A percentile compares a stretch with the other conserved stretches of the same genome.
Conservation (phyloP, 768 basidiomycete genomes). For the Strobilomyces echinocephalus region DNA sequence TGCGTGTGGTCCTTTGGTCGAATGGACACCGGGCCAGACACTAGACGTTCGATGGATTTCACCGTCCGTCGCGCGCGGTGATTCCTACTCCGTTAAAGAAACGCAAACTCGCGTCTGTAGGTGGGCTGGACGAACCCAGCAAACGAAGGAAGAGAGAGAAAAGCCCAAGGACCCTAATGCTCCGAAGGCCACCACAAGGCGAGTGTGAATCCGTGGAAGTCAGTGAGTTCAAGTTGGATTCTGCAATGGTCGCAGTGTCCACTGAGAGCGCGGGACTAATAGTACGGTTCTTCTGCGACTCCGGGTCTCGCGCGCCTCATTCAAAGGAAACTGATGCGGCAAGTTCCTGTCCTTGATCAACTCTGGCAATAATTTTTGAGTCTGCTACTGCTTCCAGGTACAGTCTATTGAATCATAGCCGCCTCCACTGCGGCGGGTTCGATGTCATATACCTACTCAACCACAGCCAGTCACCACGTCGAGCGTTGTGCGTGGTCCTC, state of each 20-base stretch:
- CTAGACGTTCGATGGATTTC: too few species aligned
- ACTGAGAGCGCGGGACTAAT: too few species aligned
- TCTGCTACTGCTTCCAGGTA: not conserved
- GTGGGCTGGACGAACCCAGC: constrained; percentile 36
- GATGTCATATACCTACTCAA: not conserved
- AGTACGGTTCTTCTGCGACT: too few species aligned
- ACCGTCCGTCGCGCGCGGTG: too few species aligned
- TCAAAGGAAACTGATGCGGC: not conserved
- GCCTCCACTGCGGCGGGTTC: not conserved
- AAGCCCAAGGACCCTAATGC: constrained; percentile 85
- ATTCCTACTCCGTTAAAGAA: constrained; percentile 40
- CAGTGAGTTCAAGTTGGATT: not conserved
- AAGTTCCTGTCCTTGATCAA: not conserved
- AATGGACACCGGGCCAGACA: too few species aligned
- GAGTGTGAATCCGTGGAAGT: not conserved
- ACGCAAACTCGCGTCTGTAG: constrained; percentile 39
- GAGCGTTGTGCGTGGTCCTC: not conserved
- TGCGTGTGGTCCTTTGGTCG: too few species aligned
- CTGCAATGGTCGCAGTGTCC: not conserved
- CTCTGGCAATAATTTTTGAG: not conserved
- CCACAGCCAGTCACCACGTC: not conserved
- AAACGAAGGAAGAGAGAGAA: constrained; percentile 36
- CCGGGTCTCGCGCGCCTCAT: not conserved
- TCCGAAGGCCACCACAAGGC: constrained; percentile 84
- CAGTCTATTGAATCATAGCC: not conserved